Base-by-base conservation (phyloP, 371 early-diverging fungal species). In the Edhazardia aedis region DNA sequence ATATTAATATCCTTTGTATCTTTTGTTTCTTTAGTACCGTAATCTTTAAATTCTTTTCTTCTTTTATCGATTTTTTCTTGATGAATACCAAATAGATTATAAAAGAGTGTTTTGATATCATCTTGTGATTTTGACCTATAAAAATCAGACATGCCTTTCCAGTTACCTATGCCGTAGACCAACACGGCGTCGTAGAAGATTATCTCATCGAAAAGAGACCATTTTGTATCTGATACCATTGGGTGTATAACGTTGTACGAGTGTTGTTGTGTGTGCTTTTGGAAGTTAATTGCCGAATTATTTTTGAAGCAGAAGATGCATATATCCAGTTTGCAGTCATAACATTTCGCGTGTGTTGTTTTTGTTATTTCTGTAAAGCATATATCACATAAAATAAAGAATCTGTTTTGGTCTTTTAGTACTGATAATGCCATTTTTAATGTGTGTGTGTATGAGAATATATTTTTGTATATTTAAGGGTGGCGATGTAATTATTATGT, bases 101-200 rank as follows among this genome's bases (percentile, higher is more conserved):
- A 61, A 53, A 67, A 72, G 37, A 66, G 67, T 19, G 33, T 43
- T 47, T 67, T 50, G n/a, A 68, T 52, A 24, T 69, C 69, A 44
- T 53, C 39, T 24, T 53, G 45, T 11, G 51, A 51, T 49, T 65
- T 65, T 28, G 52, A 24, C 2, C 65, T 51, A 16, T 69, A 26
- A 54, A 58, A 50, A 39, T 23, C 37, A 12, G 65, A 38, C 18
- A 72, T 59, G 21, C 50, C 67, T n/a, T 51, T 29, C 63, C 64
- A 69, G 48, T 72, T 72, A 26, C 69, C 69, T 24, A 69, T 53
- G 36, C 72, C 72, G 47, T 46, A 58, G 28, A 47, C 39, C 21
- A 47, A 38, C 22, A 69, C 44, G 1, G 64, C 65, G 27, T 65
- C 62, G 1, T 65, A 22, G 53, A 72, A 65, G n/a, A 72, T 22